These are phyloP conservation scores for Xylaria telfairii DNA, from an alignment of 495 filamentous ascomycete species.

Conservation along the genomic window DNA sequence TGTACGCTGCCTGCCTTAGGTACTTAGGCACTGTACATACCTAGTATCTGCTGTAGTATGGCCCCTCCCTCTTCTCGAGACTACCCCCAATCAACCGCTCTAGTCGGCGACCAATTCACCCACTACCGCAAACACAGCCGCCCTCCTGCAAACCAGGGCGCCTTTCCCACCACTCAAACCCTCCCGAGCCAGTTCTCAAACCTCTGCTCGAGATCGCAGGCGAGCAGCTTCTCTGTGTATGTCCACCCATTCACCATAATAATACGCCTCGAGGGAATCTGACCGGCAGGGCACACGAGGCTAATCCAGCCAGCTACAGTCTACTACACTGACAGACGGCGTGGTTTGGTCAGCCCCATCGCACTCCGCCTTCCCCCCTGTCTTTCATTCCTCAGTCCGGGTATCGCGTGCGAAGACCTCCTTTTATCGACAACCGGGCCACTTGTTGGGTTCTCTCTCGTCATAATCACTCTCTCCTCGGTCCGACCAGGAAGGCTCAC, in stretches of 20 bases:
- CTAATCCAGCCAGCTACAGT: neutral
- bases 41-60: neutral
- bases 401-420: constrained; percentile 18
- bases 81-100: constrained; percentile 11
- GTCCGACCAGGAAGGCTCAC: neutral
- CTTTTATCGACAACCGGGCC: constrained; percentile 24
- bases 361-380: constrained; percentile 21
- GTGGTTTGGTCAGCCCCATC: constrained; percentile 16
- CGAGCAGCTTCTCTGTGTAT: neutral
- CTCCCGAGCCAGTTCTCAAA: constrained; percentile 5
- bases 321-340: constrained; percentile 14
- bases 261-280: neutral
- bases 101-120: constrained; percentile 5
- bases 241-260: neutral
- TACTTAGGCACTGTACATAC: neutral
- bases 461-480: neutral
- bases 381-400: constrained; percentile 16
- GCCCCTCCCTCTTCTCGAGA: constrained; percentile 3
- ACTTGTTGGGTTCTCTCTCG: neutral
- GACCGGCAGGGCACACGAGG: constrained; percentile 1
- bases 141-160: constrained; percentile 17
- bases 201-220: constrained; percentile 10
- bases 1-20: neutral
- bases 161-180: constrained; percentile 24
- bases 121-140: constrained; percentile 16